These are phyloP conservation scores for Lentinula sp. DNA, from an alignment of 768 basidiomycete species.

Conservation along the genomic window DNA sequence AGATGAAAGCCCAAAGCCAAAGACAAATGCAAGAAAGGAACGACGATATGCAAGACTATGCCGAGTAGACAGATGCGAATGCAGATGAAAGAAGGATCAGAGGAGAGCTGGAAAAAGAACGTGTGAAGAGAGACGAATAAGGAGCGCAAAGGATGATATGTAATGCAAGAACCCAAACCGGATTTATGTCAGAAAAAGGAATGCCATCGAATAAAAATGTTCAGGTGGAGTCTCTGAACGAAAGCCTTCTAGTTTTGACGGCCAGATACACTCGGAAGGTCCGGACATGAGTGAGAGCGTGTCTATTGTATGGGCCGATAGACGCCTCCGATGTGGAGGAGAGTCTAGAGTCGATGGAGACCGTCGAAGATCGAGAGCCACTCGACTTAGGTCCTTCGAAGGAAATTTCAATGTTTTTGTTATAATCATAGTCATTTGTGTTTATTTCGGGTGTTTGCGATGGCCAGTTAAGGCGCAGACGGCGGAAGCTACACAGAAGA, in stretches of 20 bases:
- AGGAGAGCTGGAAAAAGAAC: neutral
- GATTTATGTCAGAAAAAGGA: neutral
- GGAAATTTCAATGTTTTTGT: constrained; percentile 8
- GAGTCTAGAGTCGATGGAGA: constrained; percentile 6
- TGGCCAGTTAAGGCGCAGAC: constrained; percentile 67
- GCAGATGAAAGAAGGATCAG: neutral
- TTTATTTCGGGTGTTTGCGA: constrained; percentile 31
- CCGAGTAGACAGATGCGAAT: neutral
- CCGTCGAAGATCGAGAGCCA: neutral
- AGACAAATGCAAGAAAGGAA: constrained; percentile 2
- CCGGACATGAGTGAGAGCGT: constrained; percentile 38
- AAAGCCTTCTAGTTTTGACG: constrained; percentile 24
- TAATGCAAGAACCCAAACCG: neutral
- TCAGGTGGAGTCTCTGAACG: neutral
- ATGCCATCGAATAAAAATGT: neutral
- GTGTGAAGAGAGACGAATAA: neutral
- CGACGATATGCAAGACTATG: neutral
- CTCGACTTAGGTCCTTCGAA: constrained; percentile 14
- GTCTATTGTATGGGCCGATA: constrained; percentile 11
- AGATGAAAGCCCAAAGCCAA: constrained; percentile 4
- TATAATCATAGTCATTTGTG: constrained; percentile 11
- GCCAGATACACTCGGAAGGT: constrained; percentile 48
- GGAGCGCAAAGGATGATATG: neutral
- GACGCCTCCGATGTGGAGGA: constrained; percentile 15
- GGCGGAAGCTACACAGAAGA: constrained; percentile 47